Evolutionary conservation across 2,329 filamentous ascomycete species (phyloP).

Genomic region (Colletotrichum truncatum): DNA sequence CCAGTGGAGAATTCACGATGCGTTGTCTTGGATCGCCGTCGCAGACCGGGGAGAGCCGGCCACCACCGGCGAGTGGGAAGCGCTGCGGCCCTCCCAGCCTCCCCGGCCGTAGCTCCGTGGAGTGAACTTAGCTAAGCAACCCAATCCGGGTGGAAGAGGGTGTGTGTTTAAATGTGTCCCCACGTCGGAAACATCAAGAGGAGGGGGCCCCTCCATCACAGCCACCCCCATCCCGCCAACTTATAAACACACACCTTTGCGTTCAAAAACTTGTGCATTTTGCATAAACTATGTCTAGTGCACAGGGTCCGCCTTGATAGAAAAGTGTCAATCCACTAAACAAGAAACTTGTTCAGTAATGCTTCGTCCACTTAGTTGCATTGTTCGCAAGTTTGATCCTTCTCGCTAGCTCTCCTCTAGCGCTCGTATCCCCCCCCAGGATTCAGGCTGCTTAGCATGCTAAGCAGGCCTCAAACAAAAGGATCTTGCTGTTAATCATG

Average conservation of each 20-base stretch:
- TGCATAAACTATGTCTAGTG: background rate
- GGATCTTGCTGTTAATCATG: background rate
- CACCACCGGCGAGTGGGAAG: conserved; percentile 5
- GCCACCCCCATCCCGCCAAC: background rate
- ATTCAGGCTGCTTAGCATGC: background rate
- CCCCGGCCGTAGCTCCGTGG: conserved; percentile 12
- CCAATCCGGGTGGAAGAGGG: no score
- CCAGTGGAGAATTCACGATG: conserved; percentile 7
- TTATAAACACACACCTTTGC: conserved; percentile 14
- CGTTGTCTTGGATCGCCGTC: conserved; percentile 26
- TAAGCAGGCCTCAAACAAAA: background rate
- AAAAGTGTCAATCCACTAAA: conserved; percentile 16
- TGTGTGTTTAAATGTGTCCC: background rate
- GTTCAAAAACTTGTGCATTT: background rate
- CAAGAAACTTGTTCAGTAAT: conserved; percentile 24
- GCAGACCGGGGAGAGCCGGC: conserved; percentile 26
- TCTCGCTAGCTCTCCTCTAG: background rate
- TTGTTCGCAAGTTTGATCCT: background rate
- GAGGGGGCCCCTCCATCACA: no score
- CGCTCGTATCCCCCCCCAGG: background rate
- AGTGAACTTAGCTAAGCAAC: background rate
- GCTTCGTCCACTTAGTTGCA: conserved; percentile 1
- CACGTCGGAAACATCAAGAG: background rate
- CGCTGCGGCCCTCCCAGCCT: conserved; percentile 6
- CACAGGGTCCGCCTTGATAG: background rate